Base-by-base conservation (phyloP, 192 early-diverging fungal species). In the Coemansia nantahalensis region DNA sequence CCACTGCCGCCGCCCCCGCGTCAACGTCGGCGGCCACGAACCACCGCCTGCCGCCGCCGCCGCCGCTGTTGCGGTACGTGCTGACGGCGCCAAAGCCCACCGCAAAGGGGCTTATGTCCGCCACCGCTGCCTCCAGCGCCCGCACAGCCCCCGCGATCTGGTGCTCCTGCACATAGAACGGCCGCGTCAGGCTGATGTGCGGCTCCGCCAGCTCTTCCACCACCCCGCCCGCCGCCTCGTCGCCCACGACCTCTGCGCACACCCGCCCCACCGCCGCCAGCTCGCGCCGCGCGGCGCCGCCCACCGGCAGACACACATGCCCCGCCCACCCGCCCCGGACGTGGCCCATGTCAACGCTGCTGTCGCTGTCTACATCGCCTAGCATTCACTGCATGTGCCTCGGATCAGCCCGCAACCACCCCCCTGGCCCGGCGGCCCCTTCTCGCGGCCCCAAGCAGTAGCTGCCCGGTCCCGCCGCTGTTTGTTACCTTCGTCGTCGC, bases 121-220 rank as follows among this genome's bases (percentile, higher is more conserved):
- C 24, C 30, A 58, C 18, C 24, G 32, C 34, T n/a, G 16, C 43
- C 44, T 59, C 56, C 38, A 78, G 56, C 34, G 32, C 56, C 1
- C 34, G 38, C 17, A 78, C 56, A 46, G 68, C 60, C 23, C 28
- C 45, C 5, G 46, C 40, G 24, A 78, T 72, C 39, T 78, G 68
- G 54, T 68, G 65, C 45, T 72, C 68, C 31, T 62, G 59, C 48
- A 72, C 8, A 22, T 60, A 72, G 16, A 78, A 71, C 45, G 61
- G 49, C 42, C 68, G 68, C 26, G 68, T 66, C 28, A 78, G 60
- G 51, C 61, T 72, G 38, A 75, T 56, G 37, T 75, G 71, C 38
- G 58, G 65, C 52, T 39, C 44, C 16, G 22, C 45, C 13, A 54
- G 43, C 39, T 15, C 30, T 23, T 59, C 40, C 14, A 34, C 31